Percentiles rank a stretch among this genome's conserved stretches.
Conservation (phyloP, 352 stramenopile species). For the Plasmopara viticola region DNA sequence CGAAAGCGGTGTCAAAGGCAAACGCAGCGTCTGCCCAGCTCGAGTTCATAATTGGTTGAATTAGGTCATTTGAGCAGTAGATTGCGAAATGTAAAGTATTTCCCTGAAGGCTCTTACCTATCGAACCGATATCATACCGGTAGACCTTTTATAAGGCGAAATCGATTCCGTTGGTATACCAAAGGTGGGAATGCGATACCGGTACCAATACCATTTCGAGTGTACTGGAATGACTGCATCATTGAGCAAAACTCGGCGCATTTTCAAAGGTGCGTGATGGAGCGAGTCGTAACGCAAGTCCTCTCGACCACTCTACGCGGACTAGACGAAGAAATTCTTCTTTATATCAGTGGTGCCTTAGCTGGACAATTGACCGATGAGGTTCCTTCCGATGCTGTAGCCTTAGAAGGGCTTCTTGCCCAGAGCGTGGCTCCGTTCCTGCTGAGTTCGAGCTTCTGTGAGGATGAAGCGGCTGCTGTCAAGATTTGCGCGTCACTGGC, state of each 20-base stretch:
- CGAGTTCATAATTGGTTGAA: too few species aligned
- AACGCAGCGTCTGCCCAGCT: too few species aligned
- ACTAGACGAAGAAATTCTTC: slow-evolving; percentile 63
- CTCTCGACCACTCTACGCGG: slow-evolving; percentile 41
- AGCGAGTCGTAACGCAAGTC: slow-evolving; percentile 42
- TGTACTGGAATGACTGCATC: background rate
- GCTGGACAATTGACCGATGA: slow-evolving; percentile 37
- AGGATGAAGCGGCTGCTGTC: slow-evolving; percentile 36
- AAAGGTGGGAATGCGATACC: too few species aligned
- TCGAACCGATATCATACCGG: too few species aligned
- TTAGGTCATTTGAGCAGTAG: too few species aligned
- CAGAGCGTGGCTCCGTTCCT: slow-evolving; percentile 73
- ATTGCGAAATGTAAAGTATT: too few species aligned
- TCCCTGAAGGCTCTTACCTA: too few species aligned
- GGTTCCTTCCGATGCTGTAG: slow-evolving; percentile 22
- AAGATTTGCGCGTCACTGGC: slow-evolving; percentile 40
- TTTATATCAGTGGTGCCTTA: slow-evolving; percentile 65
- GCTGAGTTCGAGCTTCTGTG: slow-evolving; percentile 39
- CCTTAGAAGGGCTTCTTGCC: slow-evolving; percentile 36
- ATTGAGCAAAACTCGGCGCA: background rate
- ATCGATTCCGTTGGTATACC: too few species aligned
- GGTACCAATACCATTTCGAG: too few species aligned
- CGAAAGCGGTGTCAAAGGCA: too few species aligned
- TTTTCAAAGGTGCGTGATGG: slow-evolving; percentile 19
- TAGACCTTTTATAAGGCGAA: too few species aligned